These are phyloP conservation scores for Parascedosporium putredinis DNA, from an alignment of 2,329 filamentous ascomycete genomes.

Conservation along the genomic window DNA sequence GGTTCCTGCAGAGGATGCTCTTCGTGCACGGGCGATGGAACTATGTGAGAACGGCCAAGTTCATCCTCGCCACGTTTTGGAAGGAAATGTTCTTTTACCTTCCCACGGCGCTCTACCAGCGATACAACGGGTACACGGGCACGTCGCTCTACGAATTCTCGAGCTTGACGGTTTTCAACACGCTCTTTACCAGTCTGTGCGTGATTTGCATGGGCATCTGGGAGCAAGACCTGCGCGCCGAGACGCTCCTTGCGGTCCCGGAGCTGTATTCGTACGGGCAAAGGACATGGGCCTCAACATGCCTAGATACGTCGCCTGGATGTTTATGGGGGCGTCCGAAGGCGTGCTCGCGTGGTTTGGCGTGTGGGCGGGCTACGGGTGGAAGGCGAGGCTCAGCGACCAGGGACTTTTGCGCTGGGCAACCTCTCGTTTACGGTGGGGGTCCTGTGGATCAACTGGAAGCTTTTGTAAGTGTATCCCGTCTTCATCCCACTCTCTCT, in stretches of 20 bases:
- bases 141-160: conserved; percentile 84
- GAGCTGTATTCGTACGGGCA: conserved; percentile 84
- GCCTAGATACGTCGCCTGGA: conserved; percentile 64
- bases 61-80: conserved; percentile 87
- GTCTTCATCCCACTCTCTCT: too few relatives aligned
- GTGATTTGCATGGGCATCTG: conserved; percentile 87
- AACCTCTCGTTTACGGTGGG: conserved; percentile 60
- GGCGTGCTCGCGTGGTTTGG: conserved; percentile 66
- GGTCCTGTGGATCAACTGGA: conserved; percentile 63
- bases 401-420: conserved; percentile 66
- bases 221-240: conserved; percentile 75
- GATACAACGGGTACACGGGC: conserved; percentile 77
- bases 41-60: conserved; percentile 79
- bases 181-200: conserved; percentile 79
- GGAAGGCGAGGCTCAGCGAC: conserved; percentile 43
- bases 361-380: conserved; percentile 39
- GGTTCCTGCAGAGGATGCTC: conserved; percentile 74
- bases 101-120: conserved; percentile 73
- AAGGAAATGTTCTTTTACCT: conserved; percentile 78
- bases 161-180: conserved; percentile 86
- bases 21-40: conserved; percentile 87
- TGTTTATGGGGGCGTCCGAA: conserved; percentile 61
- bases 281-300: conserved; percentile 63
- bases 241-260: conserved; percentile 82
- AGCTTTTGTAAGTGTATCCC: conserved; percentile 52